Percentiles rank a stretch among this genome's conserved stretches.
Evolutionary conservation across 352 stramenopile genomes (phyloP).

Genomic region (Phytophthora podocarpi): DNA sequence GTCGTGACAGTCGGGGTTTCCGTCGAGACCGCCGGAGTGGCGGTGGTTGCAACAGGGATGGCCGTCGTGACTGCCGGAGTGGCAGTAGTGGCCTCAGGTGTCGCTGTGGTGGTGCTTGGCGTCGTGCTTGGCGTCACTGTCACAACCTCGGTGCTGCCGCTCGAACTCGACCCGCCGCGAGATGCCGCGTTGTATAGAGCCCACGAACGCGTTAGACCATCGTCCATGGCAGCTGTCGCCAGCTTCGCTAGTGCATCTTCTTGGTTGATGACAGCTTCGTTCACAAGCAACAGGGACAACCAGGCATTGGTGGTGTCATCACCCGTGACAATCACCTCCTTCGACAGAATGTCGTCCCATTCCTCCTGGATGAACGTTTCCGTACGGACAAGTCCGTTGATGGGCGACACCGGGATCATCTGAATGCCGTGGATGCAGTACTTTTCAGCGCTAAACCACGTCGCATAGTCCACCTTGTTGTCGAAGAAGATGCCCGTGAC

Average conservation of each 20-base stretch:
- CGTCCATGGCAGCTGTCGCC: conserved; percentile 57
- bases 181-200: conserved; percentile 71
- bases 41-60: background rate
- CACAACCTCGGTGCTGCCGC: conserved; percentile 5
- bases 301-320: conserved; percentile 59
- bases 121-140: conserved; percentile 16
- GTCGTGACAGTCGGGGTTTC: conserved; percentile 16
- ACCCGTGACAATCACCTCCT: conserved; percentile 60
- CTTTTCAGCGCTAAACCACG: conserved; percentile 81
- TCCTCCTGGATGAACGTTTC: conserved; percentile 69
- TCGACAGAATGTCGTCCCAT: conserved; percentile 79
- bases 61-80: background rate
- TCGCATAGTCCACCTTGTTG: conserved; percentile 81
- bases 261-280: conserved; percentile 71
- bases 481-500: conserved; percentile 82
- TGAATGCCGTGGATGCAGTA: conserved; percentile 85
- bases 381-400: conserved; percentile 73
- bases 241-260: conserved; percentile 51
- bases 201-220: conserved; percentile 72
- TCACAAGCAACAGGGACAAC: conserved; percentile 76
- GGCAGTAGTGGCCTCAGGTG: conserved; percentile 5
- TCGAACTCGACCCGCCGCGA: conserved; percentile 26
- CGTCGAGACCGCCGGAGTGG: conserved; percentile 1
- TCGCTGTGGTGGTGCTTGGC: background rate
- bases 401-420: conserved; percentile 79